These are phyloP conservation scores for Aspergillus neoniger DNA, from an alignment of 2,329 filamentous ascomycete genomes.

Conservation along the genomic window DNA sequence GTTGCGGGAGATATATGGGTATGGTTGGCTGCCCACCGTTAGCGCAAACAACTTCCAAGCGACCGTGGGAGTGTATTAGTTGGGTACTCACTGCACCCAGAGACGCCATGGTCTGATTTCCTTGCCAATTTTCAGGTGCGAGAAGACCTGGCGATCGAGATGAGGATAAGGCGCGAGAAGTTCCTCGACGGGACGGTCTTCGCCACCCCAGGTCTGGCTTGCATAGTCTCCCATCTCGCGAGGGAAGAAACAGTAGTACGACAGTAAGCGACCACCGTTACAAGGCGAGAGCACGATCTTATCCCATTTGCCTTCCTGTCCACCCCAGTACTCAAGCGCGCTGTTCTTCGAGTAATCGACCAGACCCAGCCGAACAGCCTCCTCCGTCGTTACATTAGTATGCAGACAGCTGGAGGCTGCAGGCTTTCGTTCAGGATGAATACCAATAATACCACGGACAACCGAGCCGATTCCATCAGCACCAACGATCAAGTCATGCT, in stretches of 20 bases:
- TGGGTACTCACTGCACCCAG: conserved; percentile 54
- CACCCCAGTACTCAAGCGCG: conserved; percentile 71
- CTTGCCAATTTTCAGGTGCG: conserved; percentile 60
- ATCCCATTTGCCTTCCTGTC: conserved; percentile 60
- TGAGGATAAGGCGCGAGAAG: conserved; percentile 62
- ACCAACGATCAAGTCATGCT: conserved; percentile 64
- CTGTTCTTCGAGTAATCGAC: conserved; percentile 63
- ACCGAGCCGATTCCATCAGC: conserved; percentile 68
- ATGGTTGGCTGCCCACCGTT: conserved; percentile 48
- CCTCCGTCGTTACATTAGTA: conserved; percentile 63
- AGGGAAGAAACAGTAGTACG: conserved; percentile 72
- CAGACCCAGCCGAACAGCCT: conserved; percentile 62
- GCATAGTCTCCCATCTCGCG: conserved; percentile 61
- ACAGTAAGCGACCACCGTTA: conserved; percentile 64
- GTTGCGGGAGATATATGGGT: conserved; percentile 57
- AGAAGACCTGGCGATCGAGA: conserved; percentile 59
- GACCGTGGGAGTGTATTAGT: background rate
- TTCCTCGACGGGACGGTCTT: conserved; percentile 57
- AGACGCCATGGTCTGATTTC: conserved; percentile 68
- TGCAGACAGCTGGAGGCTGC: conserved; percentile 65
- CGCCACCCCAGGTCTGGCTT: conserved; percentile 61
- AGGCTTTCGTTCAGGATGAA: conserved; percentile 61
- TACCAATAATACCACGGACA: conserved; percentile 65
- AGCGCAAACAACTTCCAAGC: background rate
- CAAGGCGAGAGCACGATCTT: conserved; percentile 73